Base-by-base conservation (phyloP, 2,329 filamentous ascomycete species). In the Calcarisporium arbuscula region DNA sequence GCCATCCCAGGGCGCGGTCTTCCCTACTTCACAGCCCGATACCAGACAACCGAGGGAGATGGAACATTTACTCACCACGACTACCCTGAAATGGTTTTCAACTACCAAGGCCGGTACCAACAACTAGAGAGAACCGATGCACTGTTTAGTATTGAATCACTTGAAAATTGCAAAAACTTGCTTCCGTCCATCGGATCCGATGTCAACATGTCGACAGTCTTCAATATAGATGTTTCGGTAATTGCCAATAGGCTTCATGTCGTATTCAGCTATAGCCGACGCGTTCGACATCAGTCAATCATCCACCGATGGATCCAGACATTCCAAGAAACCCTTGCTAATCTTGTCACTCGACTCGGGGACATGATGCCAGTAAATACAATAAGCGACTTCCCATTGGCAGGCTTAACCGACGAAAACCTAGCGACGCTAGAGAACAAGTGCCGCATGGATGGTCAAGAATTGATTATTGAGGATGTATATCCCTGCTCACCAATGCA, bases 21-120 rank as follows among this genome's bases (percentile, higher is more conserved):
- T 34, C 30, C 36, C 2, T 44, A 45, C 19, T 51, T 50, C 15
- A 40, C 38, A 6, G 45, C 43, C 5, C 28, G 36, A 9, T 48
- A 25, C 22, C 14, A 10, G 22, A 25, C 10, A 10, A 14, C 10
- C 10, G 10, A 25, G 14, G 22, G 22, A 3, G 14, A 10, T 14
- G 10, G 10, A 4, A 3, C 22, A 10, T 25, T 25, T 25, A 14
- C 22, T 9, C 14, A 9, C 10, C 22, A 25, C 22, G 48, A 42
- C 37, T 25, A 9, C 14, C 10, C 67, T 36, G 50, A 52, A 27
- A 12, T 52, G 11, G 34, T 47, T 2, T 44, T 53, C 29, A 53
- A 54, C 30, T 52, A 45, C 15, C 28, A 42, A 2, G 48, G 49
- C 2, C 22, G 58, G 16, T 66, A 60, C 35, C 65, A 69, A 42